A percentile compares a stretch with the other conserved stretches of the same genome.
phyloP scores from a whole-genome alignment of 2,329 filamentous ascomycete genomes.

The Proliferodiscus dingleyae region DNA sequence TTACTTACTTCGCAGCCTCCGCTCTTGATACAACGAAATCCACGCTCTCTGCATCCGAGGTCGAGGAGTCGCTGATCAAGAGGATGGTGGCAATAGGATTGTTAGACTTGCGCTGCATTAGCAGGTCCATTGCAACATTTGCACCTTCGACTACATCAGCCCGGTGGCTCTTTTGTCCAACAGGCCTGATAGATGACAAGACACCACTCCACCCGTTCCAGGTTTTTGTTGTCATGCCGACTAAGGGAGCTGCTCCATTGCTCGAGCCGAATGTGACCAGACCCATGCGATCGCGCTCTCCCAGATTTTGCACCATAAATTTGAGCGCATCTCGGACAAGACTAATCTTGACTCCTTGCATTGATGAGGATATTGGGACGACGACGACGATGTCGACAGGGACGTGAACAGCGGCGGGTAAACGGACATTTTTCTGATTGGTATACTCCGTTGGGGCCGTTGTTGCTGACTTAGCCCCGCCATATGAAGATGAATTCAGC shows the following conservation, averaged over 20 bases:
- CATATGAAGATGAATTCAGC: constrained; percentile 73
- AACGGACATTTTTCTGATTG: constrained; percentile 41
- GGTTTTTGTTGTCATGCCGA: constrained; percentile 95
- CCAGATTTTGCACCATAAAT: constrained; percentile 85
- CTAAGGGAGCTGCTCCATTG: constrained; percentile 84
- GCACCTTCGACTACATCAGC: constrained; percentile 96
- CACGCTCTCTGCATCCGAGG: constrained; percentile 88
- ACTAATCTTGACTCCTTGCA: constrained; percentile 99
- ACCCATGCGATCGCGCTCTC: constrained; percentile 93
- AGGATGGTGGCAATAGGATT: constrained; percentile 95
- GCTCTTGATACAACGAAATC: constrained; percentile 96
- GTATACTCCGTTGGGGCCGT: constrained; percentile 93
- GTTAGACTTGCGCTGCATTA: constrained; percentile 96
- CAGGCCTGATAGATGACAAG: constrained; percentile 80
- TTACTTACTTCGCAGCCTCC: constrained; percentile 85
- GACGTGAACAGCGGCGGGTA: constrained; percentile 60
- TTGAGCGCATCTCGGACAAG: constrained; percentile 85
- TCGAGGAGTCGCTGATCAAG: constrained; percentile 95
- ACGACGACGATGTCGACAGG: constrained; percentile 95
- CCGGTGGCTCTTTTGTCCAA: constrained; percentile 92
- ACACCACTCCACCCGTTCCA: constrained; percentile 91
- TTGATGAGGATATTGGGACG: constrained; percentile 93
- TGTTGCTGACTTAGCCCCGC: constrained; percentile 73
- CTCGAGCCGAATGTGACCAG: constrained; percentile 95
- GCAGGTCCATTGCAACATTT: constrained; percentile 95